Percentiles rank a stretch among this genome's conserved stretches.
phyloP scores from a whole-genome alignment of 257 asterid genomes.

The Galeopsis tetrahit region DNA sequence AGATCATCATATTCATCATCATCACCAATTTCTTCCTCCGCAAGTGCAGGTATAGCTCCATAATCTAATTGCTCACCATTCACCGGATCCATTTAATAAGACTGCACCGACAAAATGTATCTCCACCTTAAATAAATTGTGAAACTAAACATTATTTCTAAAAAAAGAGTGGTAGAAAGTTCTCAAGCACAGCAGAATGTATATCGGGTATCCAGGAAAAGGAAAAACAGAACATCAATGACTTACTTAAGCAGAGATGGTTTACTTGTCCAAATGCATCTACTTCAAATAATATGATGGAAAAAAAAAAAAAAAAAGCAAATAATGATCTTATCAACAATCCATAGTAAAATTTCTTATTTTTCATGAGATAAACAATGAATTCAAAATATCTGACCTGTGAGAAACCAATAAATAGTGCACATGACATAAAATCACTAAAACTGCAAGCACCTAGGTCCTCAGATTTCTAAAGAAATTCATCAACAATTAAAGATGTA shows the following conservation, averaged over 20 bases:
- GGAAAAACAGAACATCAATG: neutral
- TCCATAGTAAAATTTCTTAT: neutral
- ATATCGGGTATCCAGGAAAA: neutral
- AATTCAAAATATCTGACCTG: neutral
- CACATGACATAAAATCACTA: neutral
- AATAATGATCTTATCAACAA: neutral
- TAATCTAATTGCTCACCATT: constrained; percentile 68
- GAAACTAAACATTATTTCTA: neutral
- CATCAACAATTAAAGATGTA: neutral
- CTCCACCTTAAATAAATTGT: constrained; percentile 34
- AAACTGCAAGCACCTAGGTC: neutral
- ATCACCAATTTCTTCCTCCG: constrained; percentile 82
- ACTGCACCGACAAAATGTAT: constrained; percentile 31
- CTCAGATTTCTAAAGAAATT: neutral
- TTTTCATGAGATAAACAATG: neutral
- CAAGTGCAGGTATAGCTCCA: constrained; percentile 81
- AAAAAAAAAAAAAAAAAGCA: neutral
- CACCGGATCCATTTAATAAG: constrained; percentile 65
- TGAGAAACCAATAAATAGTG: neutral
- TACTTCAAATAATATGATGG: neutral
- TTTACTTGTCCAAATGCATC: neutral
- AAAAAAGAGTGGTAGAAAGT: neutral
- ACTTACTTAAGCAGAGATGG: neutral
- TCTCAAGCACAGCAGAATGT: neutral
- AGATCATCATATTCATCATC: constrained; percentile 97